These are phyloP conservation scores for Cryptosporidium ubiquitum DNA, from an alignment of 169 alveolate genomes.

Conservation along the genomic window DNA sequence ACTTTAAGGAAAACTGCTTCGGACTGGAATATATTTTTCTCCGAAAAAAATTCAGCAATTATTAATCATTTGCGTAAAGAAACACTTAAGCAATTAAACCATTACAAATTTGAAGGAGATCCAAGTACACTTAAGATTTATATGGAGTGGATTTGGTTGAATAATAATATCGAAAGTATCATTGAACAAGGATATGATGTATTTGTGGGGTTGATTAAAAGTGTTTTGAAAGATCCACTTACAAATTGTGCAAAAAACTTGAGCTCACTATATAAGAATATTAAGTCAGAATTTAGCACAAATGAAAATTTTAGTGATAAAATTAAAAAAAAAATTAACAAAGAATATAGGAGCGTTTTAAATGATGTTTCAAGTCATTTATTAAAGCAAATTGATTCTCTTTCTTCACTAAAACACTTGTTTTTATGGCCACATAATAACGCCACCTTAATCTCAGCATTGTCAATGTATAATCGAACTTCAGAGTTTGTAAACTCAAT, in stretches of 20 bases:
- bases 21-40: conserved; percentile 47
- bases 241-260: conserved; percentile 33
- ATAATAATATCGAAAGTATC: background rate
- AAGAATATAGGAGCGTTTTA: background rate
- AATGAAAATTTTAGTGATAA: background rate
- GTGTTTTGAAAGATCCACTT: conserved; percentile 29
- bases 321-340: conserved; percentile 4
- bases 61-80: conserved; percentile 29
- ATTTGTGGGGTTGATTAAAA: background rate
- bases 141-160: conserved; percentile 54
- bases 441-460: conserved; percentile 39
- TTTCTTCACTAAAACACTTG: conserved; percentile 21
- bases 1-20: conserved; percentile 54
- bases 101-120: conserved; percentile 19
- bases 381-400: conserved; percentile 8
- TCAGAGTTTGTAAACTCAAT: conserved; percentile 19
- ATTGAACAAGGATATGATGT: background rate
- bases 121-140: background rate
- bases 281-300: background rate
- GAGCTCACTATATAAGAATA: conserved; percentile 20
- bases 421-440: conserved; percentile 69
- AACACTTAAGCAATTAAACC: conserved; percentile 6
- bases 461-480: conserved; percentile 60
- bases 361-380: conserved; percentile 30
- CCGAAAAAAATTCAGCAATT: background rate